Conservation (phyloP, 2,329 filamentous ascomycete genomes). For the Monascus ruber region DNA sequence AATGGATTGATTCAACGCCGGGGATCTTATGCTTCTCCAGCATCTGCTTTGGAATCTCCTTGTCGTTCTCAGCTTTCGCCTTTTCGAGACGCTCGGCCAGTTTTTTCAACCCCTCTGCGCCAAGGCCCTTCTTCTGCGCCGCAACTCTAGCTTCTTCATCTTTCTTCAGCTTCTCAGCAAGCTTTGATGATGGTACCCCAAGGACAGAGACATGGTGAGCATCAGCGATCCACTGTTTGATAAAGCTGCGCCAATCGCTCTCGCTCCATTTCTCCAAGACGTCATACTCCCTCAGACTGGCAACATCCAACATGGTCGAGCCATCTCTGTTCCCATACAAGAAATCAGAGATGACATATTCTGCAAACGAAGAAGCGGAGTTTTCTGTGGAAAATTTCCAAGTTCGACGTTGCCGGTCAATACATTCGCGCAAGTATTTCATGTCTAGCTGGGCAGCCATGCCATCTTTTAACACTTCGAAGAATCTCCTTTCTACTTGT, state of each 20-base stretch:
- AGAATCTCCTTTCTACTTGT: constrained; percentile 73
- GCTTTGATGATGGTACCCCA: constrained; percentile 68
- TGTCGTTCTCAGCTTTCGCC: constrained; percentile 81
- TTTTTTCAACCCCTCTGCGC: constrained; percentile 66
- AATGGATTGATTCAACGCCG: constrained; percentile 81
- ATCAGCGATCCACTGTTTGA: constrained; percentile 74
- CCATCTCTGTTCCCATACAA: constrained; percentile 81
- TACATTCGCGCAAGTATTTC: constrained; percentile 78
- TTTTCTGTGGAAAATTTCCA: constrained; percentile 75
- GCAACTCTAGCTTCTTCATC: constrained; percentile 71
- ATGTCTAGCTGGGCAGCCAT: constrained; percentile 70
- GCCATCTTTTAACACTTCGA: constrained; percentile 71
- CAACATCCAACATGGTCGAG: constrained; percentile 55
- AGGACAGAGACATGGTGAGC: constrained; percentile 80
- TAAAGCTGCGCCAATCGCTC: constrained; percentile 67
- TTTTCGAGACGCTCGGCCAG: constrained; percentile 65
- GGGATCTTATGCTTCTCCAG: constrained; percentile 75
- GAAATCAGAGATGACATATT: constrained; percentile 81
- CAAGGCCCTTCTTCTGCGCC: constrained; percentile 66
- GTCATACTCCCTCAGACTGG: constrained; percentile 46
- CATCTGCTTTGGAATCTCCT: constrained; percentile 70
- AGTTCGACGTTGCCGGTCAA: constrained; percentile 68
- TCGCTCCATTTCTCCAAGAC: constrained; percentile 69
- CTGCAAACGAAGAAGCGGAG: constrained; percentile 68
- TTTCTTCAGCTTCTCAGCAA: constrained; percentile 69